Evolutionary conservation across 2,329 filamentous ascomycete species (phyloP), one percentile per base, ranked within the genome.

Genomic region (Epicoccum nigrum): DNA sequence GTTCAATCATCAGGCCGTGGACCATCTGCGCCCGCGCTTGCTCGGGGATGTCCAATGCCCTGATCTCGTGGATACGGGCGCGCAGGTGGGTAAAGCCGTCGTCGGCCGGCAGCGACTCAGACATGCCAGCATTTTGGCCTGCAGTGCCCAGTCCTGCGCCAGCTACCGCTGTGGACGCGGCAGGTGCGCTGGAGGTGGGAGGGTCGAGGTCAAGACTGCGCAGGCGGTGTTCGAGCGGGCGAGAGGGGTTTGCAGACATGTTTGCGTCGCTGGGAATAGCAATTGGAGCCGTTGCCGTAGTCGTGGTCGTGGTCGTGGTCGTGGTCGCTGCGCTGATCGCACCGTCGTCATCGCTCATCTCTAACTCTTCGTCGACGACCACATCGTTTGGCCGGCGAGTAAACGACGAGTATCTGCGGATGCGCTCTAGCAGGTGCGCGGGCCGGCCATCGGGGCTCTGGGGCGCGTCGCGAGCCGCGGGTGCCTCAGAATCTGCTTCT

Each of bases 41-140:
- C 17, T 76, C 78, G 20, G 75, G 70, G 9, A 76, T 62, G 0
- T 70, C 69, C 47, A 80, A 58, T 37, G 73, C 70, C 53, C 75
- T 68, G 48, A 81, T 79, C 50, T 78, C 67, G 40, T 80, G 78
- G 59, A 81, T 74, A 63, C 77, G 74, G 46, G 69, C 69, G 21
- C 79, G 72, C 34, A 81, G 64, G 49, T 72, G 67, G 16, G 71
- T 71, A 77, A 81, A 81, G 56, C 79, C 78, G 64, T 81, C 79
- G 60, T 81, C 76, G 48, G 75, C 78, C 6, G 79, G 79, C 56
- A 81, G 65, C 45, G 65, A 70, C 53, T 64, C 67, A 16, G 70
- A 68, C 67, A 69, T 68, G 47, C 48, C 51, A 19, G 56, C 66
- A 69, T 72, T 50, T 45, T 65, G 64, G 50, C 41, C 41, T 15